A percentile compares a stretch with the other conserved stretches of the same genome.
phyloP scores from a whole-genome alignment of 2,329 filamentous ascomycete species.

The Trichoderma aggressivum region DNA sequence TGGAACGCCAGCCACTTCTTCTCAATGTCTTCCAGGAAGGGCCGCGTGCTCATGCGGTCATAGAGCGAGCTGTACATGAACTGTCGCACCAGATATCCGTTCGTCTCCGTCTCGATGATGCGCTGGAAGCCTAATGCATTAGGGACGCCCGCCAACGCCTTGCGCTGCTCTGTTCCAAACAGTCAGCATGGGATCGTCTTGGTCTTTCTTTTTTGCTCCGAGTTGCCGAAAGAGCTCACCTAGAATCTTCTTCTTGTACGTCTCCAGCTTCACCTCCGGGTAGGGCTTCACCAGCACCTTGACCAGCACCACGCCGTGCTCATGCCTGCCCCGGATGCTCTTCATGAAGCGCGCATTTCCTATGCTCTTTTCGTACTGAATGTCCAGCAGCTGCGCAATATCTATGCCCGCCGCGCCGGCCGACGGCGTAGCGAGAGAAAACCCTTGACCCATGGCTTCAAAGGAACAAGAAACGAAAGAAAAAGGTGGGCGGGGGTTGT shows the following conservation, averaged over 20 bases:
- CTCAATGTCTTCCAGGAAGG: conserved; percentile 94
- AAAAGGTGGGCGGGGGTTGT: not conserved
- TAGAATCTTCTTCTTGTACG: conserved; percentile 73
- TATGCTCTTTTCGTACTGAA: conserved; percentile 88
- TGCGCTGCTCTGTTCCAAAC: conserved; percentile 64
- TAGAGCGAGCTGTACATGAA: conserved; percentile 96
- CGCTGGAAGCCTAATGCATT: conserved; percentile 90
- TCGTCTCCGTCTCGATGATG: conserved; percentile 85
- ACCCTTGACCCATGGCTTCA: conserved; percentile 82
- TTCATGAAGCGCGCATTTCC: conserved; percentile 95
- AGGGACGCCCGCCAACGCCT: conserved; percentile 74
- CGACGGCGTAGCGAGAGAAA: conserved; percentile 87
- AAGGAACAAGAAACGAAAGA: not conserved
- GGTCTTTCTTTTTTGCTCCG: too few relatives aligned
- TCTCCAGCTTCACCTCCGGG: conserved; percentile 71
- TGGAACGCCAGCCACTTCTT: conserved; percentile 99
- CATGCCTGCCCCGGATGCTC: conserved; percentile 84
- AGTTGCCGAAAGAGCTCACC: conserved; percentile 47
- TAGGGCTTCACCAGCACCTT: conserved; percentile 95
- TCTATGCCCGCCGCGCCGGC: conserved; percentile 92
- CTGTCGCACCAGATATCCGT: conserved; percentile 90
- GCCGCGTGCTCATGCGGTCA: conserved; percentile 92
- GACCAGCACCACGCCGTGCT: conserved; percentile 86
- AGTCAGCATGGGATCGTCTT: not conserved
- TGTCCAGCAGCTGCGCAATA: conserved; percentile 82